Percentiles rank a stretch among this genome's conserved stretches.
phyloP scores from a whole-genome alignment of 2,329 filamentous ascomycete genomes.

The Dothistroma septosporum region DNA sequence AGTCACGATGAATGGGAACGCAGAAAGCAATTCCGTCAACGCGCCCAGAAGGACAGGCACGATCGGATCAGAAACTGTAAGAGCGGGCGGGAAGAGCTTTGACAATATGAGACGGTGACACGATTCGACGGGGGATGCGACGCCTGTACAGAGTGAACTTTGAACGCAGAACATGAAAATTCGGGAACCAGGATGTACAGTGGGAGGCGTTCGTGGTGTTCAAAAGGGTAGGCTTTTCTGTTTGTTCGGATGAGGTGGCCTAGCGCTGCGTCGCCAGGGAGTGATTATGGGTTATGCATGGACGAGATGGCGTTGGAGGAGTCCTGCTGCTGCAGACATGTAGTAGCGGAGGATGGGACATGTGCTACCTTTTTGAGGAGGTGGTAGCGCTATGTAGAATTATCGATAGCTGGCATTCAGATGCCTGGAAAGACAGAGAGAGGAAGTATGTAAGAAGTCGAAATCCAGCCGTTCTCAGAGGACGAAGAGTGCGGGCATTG shows the following conservation, averaged over 20 bases:
- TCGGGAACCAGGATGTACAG: slow-evolving; percentile 2
- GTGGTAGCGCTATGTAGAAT: neutral
- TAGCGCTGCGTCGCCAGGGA: neutral
- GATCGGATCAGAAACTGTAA: slow-evolving; percentile 14
- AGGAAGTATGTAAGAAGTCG: too few species aligned
- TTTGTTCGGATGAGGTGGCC: neutral
- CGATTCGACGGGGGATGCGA: neutral
- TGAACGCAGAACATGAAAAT: neutral
- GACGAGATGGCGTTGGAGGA: neutral
- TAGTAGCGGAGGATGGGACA: neutral
- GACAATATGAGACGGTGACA: slow-evolving; percentile 18
- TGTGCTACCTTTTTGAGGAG: neutral
- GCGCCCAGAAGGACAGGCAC: slow-evolving; percentile 14
- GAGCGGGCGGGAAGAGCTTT: slow-evolving; percentile 22
- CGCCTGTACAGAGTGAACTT: neutral
- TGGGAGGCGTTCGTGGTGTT: slow-evolving; percentile 5
- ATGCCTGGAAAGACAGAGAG: neutral
- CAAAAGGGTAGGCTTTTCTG: neutral
- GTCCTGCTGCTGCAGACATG: neutral
- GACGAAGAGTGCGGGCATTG: too few species aligned
- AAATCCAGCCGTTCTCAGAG: too few species aligned
- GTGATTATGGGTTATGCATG: slow-evolving; percentile 2
- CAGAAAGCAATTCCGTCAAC: slow-evolving; percentile 10
- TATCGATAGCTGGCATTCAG: neutral
- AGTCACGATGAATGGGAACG: slow-evolving; percentile 16